phyloP scores from a whole-genome alignment of 1,284 basidiomycete species.

The Bjerkandera adusta region DNA sequence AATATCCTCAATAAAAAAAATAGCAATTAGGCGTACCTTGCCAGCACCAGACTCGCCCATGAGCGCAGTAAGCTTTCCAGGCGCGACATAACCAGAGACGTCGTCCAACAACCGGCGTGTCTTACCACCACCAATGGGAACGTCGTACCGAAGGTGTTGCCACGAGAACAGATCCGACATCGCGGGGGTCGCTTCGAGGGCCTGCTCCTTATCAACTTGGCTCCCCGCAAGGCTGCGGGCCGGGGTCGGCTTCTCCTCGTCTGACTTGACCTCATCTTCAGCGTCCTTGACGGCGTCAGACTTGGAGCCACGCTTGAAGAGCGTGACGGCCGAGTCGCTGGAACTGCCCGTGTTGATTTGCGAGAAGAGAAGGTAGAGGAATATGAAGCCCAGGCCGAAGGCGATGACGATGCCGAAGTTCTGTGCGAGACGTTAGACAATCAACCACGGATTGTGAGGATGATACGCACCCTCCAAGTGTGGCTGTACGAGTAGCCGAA shows the following conservation, averaged over 20 bases:
- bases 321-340: constrained; percentile 31
- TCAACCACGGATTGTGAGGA: not conserved
- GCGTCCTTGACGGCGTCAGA: constrained; percentile 3
- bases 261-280: not conserved
- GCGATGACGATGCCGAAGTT: constrained; percentile 56
- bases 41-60: constrained; percentile 84
- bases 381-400: constrained; percentile 48
- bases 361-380: constrained; percentile 49
- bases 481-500: constrained; percentile 63
- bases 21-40: constrained; percentile 40
- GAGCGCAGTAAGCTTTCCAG: constrained; percentile 74
- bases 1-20: not conserved
- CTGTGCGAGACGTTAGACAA: constrained; percentile 24
- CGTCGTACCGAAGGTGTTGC: constrained; percentile 60
- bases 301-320: constrained; percentile 43
- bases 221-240: not conserved
- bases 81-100: constrained; percentile 82
- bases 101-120: constrained; percentile 67
- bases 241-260: constrained; percentile 21
- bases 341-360: constrained; percentile 40
- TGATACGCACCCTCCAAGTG: constrained; percentile 61
- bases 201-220: not conserved
- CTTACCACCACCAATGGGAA: constrained; percentile 55
- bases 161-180: constrained; percentile 58
- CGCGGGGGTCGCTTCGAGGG: constrained; percentile 17